Base-by-base conservation (phyloP, 2,329 filamentous ascomycete genomes). In the Aspergillus carbonarius region DNA sequence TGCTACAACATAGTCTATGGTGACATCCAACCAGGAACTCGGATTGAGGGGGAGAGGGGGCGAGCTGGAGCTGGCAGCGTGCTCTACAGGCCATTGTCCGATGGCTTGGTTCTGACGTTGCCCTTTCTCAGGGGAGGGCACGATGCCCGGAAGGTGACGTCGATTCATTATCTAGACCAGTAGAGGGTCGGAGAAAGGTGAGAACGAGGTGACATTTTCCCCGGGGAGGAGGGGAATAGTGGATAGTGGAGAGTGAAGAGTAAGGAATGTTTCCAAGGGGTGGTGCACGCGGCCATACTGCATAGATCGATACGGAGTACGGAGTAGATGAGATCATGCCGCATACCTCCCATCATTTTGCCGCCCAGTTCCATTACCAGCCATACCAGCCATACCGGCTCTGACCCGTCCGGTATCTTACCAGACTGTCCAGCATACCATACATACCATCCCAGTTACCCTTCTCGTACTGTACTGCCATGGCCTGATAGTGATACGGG, bases 101-200 rank as follows among this genome's bases (percentile, higher is more conserved):
- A 25, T 18, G 18, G 34, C 32, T 27, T 54, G n/a, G 32, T 17
- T 30, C 15, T 48, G 44, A 30, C 44, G 44, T 48, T 48, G 44
- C 44, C 25, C n/a, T 48, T 5, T 48, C 44, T 15, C 44, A 27
- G n/a, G 23, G 9, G 10, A n/a, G 34, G 37, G 30, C 50, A 35
- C 32, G 53, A 55, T 39, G 44, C 27, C 47, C 3, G 50, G 30
- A 49, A 59, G 56, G 57, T 57, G 57, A 59, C 57, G 57, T 59
- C 40, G 54, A 56, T 56, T 7, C 23, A 23, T 23, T 42, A 42
- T 17, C 6, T 18, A 23, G 18, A 42, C 20, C 18, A 40, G 5
- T 17, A 27, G 17, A 9, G 27, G 27, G 20, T 52, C 20, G 20
- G 52, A 46, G 8, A 32, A 17, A 30, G 15, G 18, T 35, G 25